Base-by-base conservation (phyloP, 2,329 filamentous ascomycete genomes). In the Beauveria sp. region DNA sequence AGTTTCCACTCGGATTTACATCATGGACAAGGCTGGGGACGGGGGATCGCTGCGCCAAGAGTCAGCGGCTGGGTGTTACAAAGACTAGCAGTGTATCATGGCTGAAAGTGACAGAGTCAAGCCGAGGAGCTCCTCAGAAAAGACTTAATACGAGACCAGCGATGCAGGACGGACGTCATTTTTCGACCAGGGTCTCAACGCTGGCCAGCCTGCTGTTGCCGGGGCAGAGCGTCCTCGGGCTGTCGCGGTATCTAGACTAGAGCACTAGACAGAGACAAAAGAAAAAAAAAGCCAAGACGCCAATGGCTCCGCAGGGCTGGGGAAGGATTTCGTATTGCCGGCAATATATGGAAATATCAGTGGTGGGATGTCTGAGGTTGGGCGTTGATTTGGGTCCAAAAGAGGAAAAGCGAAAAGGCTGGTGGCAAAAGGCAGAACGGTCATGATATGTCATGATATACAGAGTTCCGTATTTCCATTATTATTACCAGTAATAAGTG, bases 121-220 rank as follows among this genome's bases (percentile, higher is more conserved):
- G 30, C 30, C 9, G 30, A 30, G 10, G 12, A 30, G 9, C 30
- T 12, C 9, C 3, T 1, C 9, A 30, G 30, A 3, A 30, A 30
- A 30, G 30, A 30, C 30, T 30, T 30, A 55, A 61, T 61, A 61
- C 52, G 59, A 61, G 59, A 37, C 30, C 43, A 24, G 43, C 20
- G 30, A 50, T 51, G 51, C 52, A 55, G 48, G 52, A 48, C 44
- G 51, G 20, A 61, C 59, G 59, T 61, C 59, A 61, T 61, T 54
- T 54, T 41, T 55, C 30, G n/a, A 28, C 28, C 43, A 34, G 22
- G 24, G 34, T 56, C n/a, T 22, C 26, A 26, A 22, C 5, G 52
- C 44, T 55, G 59, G 50, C 40, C 57, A 44, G 47, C 47, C 56
- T 28, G 18, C 52, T 28, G 24, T 26, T 24, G 22, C 22, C 20